Percentiles rank a stretch among this genome's conserved stretches.
These are phyloP conservation scores for Umbelopsis sp. DNA, from an alignment of 192 early-diverging fungal species.

Conservation along the genomic window DNA sequence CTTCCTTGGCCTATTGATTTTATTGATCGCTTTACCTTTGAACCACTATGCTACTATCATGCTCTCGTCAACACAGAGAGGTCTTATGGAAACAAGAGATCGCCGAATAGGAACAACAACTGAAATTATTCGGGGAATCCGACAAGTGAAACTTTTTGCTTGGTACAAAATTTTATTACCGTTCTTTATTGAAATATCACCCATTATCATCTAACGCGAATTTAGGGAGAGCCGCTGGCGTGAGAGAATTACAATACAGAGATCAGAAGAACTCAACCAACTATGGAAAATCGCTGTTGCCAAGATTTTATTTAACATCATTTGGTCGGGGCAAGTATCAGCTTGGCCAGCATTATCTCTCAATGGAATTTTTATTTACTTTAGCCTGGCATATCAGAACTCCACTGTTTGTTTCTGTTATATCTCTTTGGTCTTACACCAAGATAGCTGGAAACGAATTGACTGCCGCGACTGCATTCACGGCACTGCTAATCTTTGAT, in stretches of 20 bases:
- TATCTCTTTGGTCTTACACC: constrained; percentile 38
- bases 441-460: constrained; percentile 47
- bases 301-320: constrained; percentile 3
- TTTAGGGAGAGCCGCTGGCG: constrained; percentile 22
- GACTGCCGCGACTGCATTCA: constrained; percentile 77
- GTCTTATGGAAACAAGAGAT: constrained; percentile 68
- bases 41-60: constrained; percentile 38
- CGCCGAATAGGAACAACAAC: constrained; percentile 71
- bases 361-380: constrained; percentile 19
- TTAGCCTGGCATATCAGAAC: constrained; percentile 23
- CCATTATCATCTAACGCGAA: neutral
- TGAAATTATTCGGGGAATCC: constrained; percentile 74
- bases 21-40: constrained; percentile 45
- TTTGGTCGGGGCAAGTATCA: constrained; percentile 43
- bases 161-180: constrained; percentile 52
- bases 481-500: constrained; percentile 86
- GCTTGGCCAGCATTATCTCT: neutral
- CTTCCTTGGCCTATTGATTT: constrained; percentile 69
- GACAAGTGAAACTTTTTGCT: constrained; percentile 89
- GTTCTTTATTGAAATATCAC: too few species aligned
- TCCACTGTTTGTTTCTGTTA: constrained; percentile 36
- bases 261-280: constrained; percentile 48
- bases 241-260: constrained; percentile 56
- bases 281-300: constrained; percentile 22
- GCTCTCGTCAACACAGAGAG: constrained; percentile 51